Evolutionary conservation across 495 filamentous ascomycete genomes (phyloP), one percentile per base, ranked within the genome.

Genomic region (Penicillium cataractarum): DNA sequence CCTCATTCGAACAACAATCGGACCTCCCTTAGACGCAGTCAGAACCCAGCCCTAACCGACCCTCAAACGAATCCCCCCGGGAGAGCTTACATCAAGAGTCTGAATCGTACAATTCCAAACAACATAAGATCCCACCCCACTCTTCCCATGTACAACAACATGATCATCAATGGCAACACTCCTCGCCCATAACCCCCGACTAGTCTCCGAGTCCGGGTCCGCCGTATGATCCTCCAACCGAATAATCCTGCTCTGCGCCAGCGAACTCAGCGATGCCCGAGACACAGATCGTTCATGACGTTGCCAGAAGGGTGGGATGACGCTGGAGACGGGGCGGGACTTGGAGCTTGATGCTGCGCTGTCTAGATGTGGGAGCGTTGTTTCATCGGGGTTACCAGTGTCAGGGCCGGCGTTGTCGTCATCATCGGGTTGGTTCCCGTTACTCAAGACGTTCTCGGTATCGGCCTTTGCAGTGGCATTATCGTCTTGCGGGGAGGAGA

Each of bases 31-130:
- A n/a, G n/a, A n/a, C n/a, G n/a, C n/a, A n/a, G n/a, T n/a, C n/a
- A n/a, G n/a, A n/a, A n/a, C n/a, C n/a, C n/a, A n/a, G n/a, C n/a
- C n/a, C n/a, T n/a, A n/a, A n/a, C n/a, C n/a, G n/a, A n/a, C n/a
- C n/a, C n/a, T n/a, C n/a, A n/a, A n/a, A n/a, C n/a, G n/a, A n/a
- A n/a, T n/a, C n/a, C n/a, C n/a, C n/a, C n/a, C n/a, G n/a, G n/a
- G n/a, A n/a, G 26, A 35, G 82, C 84, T 68, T 64, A 90, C 89
- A 77, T 91, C 85, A 32, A 91, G 77, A 3, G 89, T 91, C 66
- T 88, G 82, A 37, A 92, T 83, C 29, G 72, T 85, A 66, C 86
- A 90, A 71, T 87, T 88, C 89, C 89, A 92, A 19, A 90, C 87
- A 26, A 91, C 87, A 73, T 91, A 92, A 0, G 87, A 82, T 4